phyloP scores from a whole-genome alignment of 2,329 filamentous ascomycete genomes.

The Calycina herbarum region DNA sequence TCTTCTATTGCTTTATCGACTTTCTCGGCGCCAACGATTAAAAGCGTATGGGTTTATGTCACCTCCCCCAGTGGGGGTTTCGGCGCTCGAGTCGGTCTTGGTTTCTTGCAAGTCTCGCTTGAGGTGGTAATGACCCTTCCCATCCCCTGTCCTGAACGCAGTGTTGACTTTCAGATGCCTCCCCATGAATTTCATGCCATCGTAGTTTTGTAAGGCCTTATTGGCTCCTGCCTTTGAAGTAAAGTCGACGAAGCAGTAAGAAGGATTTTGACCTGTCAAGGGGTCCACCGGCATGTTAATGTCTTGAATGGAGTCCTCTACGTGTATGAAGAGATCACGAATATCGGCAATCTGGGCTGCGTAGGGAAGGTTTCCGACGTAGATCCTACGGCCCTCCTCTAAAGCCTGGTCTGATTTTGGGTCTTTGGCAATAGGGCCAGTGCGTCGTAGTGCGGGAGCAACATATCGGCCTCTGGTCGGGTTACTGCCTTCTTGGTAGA shows the following conservation, averaged over 20 bases:
- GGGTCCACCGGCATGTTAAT: constrained; percentile 70
- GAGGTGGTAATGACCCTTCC: constrained; percentile 18
- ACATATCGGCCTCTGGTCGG: constrained; percentile 9
- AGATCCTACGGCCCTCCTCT: constrained; percentile 42
- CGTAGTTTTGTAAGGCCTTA: constrained; percentile 55
- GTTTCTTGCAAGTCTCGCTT: neutral
- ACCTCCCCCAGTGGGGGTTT: neutral
- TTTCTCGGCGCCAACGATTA: constrained; percentile 45
- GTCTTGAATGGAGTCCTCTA: constrained; percentile 47
- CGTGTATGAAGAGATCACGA: constrained; percentile 46
- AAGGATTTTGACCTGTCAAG: constrained; percentile 67
- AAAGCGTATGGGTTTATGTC: constrained; percentile 16
- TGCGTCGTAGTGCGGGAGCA: neutral
- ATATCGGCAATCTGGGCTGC: constrained; percentile 53
- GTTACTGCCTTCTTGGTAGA: constrained; percentile 9
- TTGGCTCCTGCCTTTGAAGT: constrained; percentile 55
- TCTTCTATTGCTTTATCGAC: constrained; percentile 51
- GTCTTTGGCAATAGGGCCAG: neutral
- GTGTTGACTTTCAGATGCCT: constrained; percentile 64
- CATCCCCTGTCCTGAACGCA: constrained; percentile 45
- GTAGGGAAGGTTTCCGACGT: constrained; percentile 57
- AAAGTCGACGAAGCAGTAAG: constrained; percentile 75
- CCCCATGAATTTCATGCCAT: constrained; percentile 54
- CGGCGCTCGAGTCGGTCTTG: neutral
- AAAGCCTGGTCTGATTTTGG: constrained; percentile 23